phyloP scores from a whole-genome alignment of 1,139 yeast species.

The Pichia sp. region DNA sequence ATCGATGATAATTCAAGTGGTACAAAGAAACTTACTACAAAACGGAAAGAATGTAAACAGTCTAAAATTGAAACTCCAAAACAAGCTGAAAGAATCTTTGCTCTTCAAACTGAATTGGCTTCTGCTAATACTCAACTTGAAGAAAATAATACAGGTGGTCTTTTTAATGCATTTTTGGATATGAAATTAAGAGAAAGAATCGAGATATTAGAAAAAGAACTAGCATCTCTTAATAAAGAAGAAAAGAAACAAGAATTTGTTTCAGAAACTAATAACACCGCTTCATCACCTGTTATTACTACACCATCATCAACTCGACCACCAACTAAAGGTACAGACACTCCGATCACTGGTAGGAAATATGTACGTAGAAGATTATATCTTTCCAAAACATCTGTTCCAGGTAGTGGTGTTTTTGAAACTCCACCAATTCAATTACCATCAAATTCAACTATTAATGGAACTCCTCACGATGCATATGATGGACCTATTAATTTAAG shows the following conservation, averaged over 20 bases:
- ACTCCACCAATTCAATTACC: slow-evolving; percentile 14
- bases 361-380: slow-evolving; percentile 12
- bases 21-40: slow-evolving; percentile 1
- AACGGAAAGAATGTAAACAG: slow-evolving; percentile 1
- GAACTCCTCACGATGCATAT: background rate
- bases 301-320: slow-evolving; percentile 2
- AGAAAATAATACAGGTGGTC: slow-evolving; percentile 9
- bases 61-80: background rate
- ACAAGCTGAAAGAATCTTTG: background rate
- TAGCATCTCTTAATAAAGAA: background rate
- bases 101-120: slow-evolving; percentile 1
- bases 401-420: slow-evolving; percentile 16
- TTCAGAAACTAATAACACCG: background rate
- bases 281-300: background rate
- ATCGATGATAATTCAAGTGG: slow-evolving; percentile 6
- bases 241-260: background rate
- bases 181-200: slow-evolving; percentile 14
- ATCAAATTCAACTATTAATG: background rate
- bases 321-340: slow-evolving; percentile 2
- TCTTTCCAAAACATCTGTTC: slow-evolving; percentile 13
- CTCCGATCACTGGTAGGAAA: background rate
- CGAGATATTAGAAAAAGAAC: slow-evolving; percentile 9
- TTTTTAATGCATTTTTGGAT: slow-evolving; percentile 14
- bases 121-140: slow-evolving; percentile 5
- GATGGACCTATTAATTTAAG: slow-evolving; percentile 1